Base-by-base conservation (phyloP, 306 rosid species). In the Fagus crenata region DNA sequence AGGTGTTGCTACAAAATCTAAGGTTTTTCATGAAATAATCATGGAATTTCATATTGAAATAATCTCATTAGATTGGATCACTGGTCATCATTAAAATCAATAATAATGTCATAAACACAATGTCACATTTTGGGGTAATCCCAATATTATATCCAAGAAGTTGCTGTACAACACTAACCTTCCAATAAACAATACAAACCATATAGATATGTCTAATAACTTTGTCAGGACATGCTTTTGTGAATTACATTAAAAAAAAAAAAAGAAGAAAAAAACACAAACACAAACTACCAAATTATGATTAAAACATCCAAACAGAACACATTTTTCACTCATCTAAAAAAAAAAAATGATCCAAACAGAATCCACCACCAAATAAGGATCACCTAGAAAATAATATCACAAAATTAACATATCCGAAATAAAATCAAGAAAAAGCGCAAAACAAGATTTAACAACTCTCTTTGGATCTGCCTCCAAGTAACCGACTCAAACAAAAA, bases 401-500 rank as follows among this genome's bases (percentile, higher is more conserved):
- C 69, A 56, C 63, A 71, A 78, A 60, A 68, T 74, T 4, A 68
- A 33, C 60, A 76, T 65, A 69, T 65, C 78, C 83, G 55, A 68
- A 76, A 61, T 65, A 67, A 64, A 71, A 79, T 37, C 77, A 51
- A 53, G 43, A 64, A 79, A 39, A 80, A 76, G 39, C 56, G 53
- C 18, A 81, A 74, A 82, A 58, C 63, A 49, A 78, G 1, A 82
- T 77, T 83, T 42, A 1, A 31, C 55, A 7, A 54, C 72, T 35
- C 55, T 71, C 39, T 65, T 74, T 56, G 89, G 90, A 90, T 89
- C 90, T 70, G 77, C 81, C 77, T 59, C 80, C 65, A 31, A 69
- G 79, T 41, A 83, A 81, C 78, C 71, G 82, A 69, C 82, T 32
- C 49, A 43, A 64, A 8, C 28, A 51, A 68, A 81, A 56, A 40